These are phyloP conservation scores for Pichia exigua DNA, from an alignment of 805 yeast species.

Conservation along the genomic window DNA sequence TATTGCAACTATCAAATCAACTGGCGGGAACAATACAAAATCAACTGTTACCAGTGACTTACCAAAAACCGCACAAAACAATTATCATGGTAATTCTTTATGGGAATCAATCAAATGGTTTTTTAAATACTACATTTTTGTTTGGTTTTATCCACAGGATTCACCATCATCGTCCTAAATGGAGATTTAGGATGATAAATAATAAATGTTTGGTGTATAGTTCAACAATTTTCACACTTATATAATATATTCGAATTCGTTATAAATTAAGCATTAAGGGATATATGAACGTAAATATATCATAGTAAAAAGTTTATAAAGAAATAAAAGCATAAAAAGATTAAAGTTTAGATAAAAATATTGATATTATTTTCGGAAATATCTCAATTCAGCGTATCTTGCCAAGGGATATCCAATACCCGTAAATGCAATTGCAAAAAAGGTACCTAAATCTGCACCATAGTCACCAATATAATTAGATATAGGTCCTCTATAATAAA, in stretches of 20 bases:
- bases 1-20: neutral
- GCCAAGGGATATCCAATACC: slow-evolving; percentile 54
- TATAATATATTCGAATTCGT: neutral
- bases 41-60: neutral
- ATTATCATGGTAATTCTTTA: neutral
- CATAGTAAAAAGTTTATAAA: neutral
- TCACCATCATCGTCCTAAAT: neutral
- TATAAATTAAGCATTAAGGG: neutral
- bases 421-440: slow-evolving; percentile 67
- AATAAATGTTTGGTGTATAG: neutral
- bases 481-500: slow-evolving; percentile 71
- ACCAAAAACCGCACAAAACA: neutral
- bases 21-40: neutral
- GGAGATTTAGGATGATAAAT: neutral
- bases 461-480: slow-evolving; percentile 55
- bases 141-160: slow-evolving; percentile 11
- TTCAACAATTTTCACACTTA: neutral
- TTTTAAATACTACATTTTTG: slow-evolving; percentile 12
- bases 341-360: neutral
- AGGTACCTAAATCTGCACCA: slow-evolving; percentile 80
- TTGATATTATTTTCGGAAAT: slow-evolving; percentile 32
- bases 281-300: neutral
- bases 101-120: slow-evolving; percentile 16
- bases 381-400: slow-evolving; percentile 58
- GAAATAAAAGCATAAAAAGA: neutral